Percentiles rank a stretch among this genome's conserved stretches.
phyloP scores from a whole-genome alignment of 2,329 filamentous ascomycete genomes.

The Dendryphion nanum region DNA sequence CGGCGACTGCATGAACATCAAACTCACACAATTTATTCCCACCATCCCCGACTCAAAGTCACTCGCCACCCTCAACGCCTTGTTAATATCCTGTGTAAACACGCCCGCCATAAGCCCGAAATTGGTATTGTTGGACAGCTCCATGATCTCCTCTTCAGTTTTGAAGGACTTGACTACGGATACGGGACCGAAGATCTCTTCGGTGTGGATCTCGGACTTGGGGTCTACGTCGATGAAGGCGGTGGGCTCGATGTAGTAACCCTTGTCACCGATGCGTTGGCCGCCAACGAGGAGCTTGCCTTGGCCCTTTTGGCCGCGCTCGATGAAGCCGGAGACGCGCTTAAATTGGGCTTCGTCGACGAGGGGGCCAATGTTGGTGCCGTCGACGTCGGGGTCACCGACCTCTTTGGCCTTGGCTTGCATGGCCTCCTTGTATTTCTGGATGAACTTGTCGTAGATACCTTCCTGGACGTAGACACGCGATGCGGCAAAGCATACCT shows the following conservation, averaged over 20 bases:
- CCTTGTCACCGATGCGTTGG: constrained; percentile 27
- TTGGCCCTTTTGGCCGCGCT: constrained; percentile 28
- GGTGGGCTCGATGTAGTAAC: constrained; percentile 35
- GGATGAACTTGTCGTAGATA: constrained; percentile 38
- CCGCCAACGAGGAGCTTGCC: constrained; percentile 35
- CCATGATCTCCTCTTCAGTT: constrained; percentile 40
- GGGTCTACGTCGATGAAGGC: constrained; percentile 36
- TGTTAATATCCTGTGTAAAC: constrained; percentile 41
- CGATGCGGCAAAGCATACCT: constrained; percentile 39
- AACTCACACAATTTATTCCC: constrained; percentile 32
- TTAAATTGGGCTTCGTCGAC: constrained; percentile 36
- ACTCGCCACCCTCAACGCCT: constrained; percentile 29
- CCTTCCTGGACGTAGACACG: constrained; percentile 41
- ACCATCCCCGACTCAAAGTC: constrained; percentile 37
- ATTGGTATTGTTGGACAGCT: constrained; percentile 38
- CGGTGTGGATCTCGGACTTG: constrained; percentile 33
- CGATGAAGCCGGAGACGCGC: constrained; percentile 35
- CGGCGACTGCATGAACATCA: constrained; percentile 42
- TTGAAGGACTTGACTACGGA: constrained; percentile 36
- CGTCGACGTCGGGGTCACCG: constrained; percentile 28
- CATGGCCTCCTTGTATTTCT: constrained; percentile 35
- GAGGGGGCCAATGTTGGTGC: constrained; percentile 34
- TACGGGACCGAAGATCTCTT: constrained; percentile 42
- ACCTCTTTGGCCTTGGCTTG: constrained; percentile 28
- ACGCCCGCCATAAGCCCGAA: constrained; percentile 40